Evolutionary conservation across 2,329 filamentous ascomycete genomes (phyloP), one percentile per base, ranked within the genome.

Genomic region (Taxawa tesnikishii): DNA sequence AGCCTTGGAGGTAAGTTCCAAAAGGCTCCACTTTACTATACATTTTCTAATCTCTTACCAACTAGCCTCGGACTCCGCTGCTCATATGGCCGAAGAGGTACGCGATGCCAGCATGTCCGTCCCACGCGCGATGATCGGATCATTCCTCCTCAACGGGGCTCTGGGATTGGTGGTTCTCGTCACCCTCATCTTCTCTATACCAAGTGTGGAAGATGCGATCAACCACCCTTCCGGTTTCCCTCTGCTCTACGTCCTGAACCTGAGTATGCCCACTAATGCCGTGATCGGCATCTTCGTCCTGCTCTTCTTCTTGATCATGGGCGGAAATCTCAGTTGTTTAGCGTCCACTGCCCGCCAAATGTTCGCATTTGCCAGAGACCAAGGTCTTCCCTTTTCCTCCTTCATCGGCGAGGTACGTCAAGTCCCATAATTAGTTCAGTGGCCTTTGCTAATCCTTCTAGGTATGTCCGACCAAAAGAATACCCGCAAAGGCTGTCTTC

Each of bases 331-430:
- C 15, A 37, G 28, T 16, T 31, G 31, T 28, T 25, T 32, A 18
- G 32, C 34, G 7, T 29, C 34, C 3, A 32, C 29, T 3, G 32
- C 34, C 7, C 27, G 34, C 15, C 34, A 37, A 10, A 26, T 37
- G 11, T 64, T 49, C 33, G 56, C 58, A 0, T 63, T 63, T 39
- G 57, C 60, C 10, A 53, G 60, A 15, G 60, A 64, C 33, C 43
- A 49, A 3, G 60, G 60, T 2, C 47, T 63, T 1, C 59, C 59
- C 1, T 60, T 59, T 18, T 41, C 43, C 24, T 9, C 34, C 14
- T 37, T 29, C n/a, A 29, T 37, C 21, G 29, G 34, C 13, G 18
- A 27, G 26, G 29, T 36, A n/a, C 15, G 29, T 28, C 11, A 15
- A 4, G 12, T 23, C 27, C 15, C n/a, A 8, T 14, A 15, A 15